These are phyloP conservation scores for Pachysandra terminalis DNA, from an alignment of 164 flowering plant species.

Conservation along the genomic window DNA sequence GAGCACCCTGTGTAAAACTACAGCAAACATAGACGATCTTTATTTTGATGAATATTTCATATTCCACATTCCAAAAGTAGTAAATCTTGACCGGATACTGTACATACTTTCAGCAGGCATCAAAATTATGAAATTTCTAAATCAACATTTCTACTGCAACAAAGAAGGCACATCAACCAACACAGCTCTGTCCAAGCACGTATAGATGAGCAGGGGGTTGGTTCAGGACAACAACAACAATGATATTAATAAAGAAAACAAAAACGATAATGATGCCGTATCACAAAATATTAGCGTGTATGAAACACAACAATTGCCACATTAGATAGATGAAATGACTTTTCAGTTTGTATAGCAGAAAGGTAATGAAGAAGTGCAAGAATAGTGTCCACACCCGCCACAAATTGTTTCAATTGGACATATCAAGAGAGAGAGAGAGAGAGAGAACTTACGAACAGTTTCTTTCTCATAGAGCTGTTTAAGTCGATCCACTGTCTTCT, in stretches of 20 bases:
- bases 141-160: too few species aligned
- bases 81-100: neutral
- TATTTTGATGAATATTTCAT: neutral
- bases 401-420: neutral
- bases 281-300: neutral
- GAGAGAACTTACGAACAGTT: slow-evolving; percentile 54
- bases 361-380: neutral
- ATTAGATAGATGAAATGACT: neutral
- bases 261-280: too few species aligned
- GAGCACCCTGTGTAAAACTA: too few species aligned
- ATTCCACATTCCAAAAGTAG: neutral
- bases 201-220: too few species aligned
- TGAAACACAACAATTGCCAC: neutral
- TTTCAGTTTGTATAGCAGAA: too few species aligned
- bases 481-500: slow-evolving; percentile 44
- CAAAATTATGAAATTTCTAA: too few species aligned
- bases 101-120: neutral
- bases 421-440: too few species aligned
- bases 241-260: too few species aligned
- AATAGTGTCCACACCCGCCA: neutral
- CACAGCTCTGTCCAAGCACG: too few species aligned
- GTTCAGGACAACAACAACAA: too few species aligned
- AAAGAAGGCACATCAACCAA: neutral
- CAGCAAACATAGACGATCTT: neutral
- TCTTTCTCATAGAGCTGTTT: slow-evolving; percentile 50